phyloP scores from a whole-genome alignment of 2,329 filamentous ascomycete genomes.

The Karstenula rhodostoma region DNA sequence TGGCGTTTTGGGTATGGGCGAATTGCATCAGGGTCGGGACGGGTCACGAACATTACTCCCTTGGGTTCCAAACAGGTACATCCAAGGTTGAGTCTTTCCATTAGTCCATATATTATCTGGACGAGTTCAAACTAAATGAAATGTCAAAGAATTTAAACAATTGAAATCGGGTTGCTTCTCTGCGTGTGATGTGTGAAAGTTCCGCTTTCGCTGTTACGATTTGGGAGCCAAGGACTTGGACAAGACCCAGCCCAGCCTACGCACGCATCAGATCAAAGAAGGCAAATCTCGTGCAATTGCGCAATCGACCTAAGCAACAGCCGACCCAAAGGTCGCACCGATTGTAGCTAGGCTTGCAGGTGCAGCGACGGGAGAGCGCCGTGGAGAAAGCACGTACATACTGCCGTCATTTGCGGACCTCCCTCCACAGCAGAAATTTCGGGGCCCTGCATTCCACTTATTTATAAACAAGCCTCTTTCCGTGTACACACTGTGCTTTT shows the following conservation, averaged over 20 bases:
- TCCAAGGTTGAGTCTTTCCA: conserved; percentile 35
- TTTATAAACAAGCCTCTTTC: background rate
- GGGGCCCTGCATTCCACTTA: conserved; percentile 2
- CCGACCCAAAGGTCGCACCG: conserved; percentile 30
- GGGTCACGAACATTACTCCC: conserved; percentile 21
- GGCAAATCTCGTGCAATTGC: conserved; percentile 44
- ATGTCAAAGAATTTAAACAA: background rate
- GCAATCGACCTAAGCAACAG: conserved; percentile 48
- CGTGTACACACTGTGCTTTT: background rate
- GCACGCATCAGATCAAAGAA: conserved; percentile 26
- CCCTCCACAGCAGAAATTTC: conserved; percentile 17
- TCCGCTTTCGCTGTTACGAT: background rate
- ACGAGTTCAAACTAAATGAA: background rate
- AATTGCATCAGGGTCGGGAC: conserved; percentile 20
- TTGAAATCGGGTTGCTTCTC: background rate
- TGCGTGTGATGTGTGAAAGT: background rate
- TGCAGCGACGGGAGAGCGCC: conserved; percentile 8
- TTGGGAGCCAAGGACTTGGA: background rate
- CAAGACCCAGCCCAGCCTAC: background rate
- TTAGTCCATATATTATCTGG: background rate
- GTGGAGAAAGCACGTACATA: conserved; percentile 15
- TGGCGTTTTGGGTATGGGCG: conserved; percentile 47
- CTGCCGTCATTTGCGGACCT: conserved; percentile 11
- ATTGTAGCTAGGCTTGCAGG: conserved; percentile 22
- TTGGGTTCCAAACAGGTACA: conserved; percentile 15